Base-by-base conservation (phyloP, 306 rosid genomes). In the Sesbania bispinosa region DNA sequence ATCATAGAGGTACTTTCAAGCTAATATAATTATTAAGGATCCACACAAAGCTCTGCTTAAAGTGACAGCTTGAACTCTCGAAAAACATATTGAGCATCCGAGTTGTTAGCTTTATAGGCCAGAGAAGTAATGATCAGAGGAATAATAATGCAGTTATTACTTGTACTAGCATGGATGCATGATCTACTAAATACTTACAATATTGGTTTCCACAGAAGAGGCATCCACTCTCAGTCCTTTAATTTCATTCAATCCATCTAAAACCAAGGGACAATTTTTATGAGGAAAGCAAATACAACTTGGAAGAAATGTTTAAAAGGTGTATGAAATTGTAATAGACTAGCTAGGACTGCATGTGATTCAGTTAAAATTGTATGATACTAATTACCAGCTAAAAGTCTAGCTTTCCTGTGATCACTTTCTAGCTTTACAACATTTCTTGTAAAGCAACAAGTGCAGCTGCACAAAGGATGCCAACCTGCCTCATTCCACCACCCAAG, bases 401-500 rank as follows among this genome's bases (percentile, higher is more conserved):
- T 90, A 48, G 97, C 88, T 2, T 87, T 87, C 74, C 80, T 77
- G 85, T 93, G 98, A 83, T 93, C 98, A 5, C 74, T 80, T 69
- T 80, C 87, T 15, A 93, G 89, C 81, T 90, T 88, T 43, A 2
- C 76, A 23, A 87, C 84, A 84, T 90, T 54, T 93, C 93, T 29
- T 81, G 82, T 10, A 93, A 51, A 33, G 93, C 98, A 51, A 93
- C 83, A 19, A 88, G 75, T 53, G 93, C 97, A 27, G 96, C 98
- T 16, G 96, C 97, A 69, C 98, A 93, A 42, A 93, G 90, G 81
- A 90, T 67, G 5, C 98, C 98, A 3, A 85, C 50, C 73, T 93
- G 97, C 75, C 96, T 93, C 98, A 90, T 93, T 67, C 97, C 98
- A 62, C 98, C 98, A 23, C 98, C 98, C 70, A 93, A 82, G 46